phyloP scores from a whole-genome alignment of 2,329 filamentous ascomycete genomes.

The Didymella sp. region DNA sequence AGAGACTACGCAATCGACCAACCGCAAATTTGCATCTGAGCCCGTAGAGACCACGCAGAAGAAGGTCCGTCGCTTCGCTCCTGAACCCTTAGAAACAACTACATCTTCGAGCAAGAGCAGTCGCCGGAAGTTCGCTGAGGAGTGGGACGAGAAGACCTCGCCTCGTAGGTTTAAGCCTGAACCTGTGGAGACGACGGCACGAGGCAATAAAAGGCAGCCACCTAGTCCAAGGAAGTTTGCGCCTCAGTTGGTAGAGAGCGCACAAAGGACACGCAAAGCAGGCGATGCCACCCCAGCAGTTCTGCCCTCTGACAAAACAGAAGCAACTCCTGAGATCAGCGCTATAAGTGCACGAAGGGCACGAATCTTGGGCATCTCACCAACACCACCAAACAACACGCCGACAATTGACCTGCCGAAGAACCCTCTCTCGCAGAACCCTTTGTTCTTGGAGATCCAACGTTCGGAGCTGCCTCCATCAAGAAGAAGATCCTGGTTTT shows the following conservation, averaged over 20 bases:
- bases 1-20: slow-evolving; percentile 67
- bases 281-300: slow-evolving; percentile 70
- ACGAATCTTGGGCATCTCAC: slow-evolving; percentile 56
- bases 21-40: slow-evolving; percentile 55
- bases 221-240: slow-evolving; percentile 64
- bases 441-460: slow-evolving; percentile 47
- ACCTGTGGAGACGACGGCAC: slow-evolving; percentile 37
- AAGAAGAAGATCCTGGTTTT: slow-evolving; percentile 45
- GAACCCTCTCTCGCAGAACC: slow-evolving; percentile 44
- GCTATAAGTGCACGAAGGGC: slow-evolving; percentile 34
- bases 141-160: slow-evolving; percentile 35
- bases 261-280: slow-evolving; percentile 71
- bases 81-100: slow-evolving; percentile 40
- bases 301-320: slow-evolving; percentile 72
- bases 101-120: slow-evolving; percentile 32
- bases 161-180: slow-evolving; percentile 40
- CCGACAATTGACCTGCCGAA: slow-evolving; percentile 40
- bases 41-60: slow-evolving; percentile 49
- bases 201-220: slow-evolving; percentile 32
- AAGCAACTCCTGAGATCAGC: slow-evolving; percentile 64
- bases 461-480: slow-evolving; percentile 43
- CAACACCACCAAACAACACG: slow-evolving; percentile 53
- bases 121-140: slow-evolving; percentile 37
- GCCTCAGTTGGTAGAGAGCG: slow-evolving; percentile 82
- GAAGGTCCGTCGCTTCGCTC: slow-evolving; percentile 53